Evolutionary conservation across 2,329 filamentous ascomycete species (phyloP).

Genomic region (Pseudonectria foliicola): DNA sequence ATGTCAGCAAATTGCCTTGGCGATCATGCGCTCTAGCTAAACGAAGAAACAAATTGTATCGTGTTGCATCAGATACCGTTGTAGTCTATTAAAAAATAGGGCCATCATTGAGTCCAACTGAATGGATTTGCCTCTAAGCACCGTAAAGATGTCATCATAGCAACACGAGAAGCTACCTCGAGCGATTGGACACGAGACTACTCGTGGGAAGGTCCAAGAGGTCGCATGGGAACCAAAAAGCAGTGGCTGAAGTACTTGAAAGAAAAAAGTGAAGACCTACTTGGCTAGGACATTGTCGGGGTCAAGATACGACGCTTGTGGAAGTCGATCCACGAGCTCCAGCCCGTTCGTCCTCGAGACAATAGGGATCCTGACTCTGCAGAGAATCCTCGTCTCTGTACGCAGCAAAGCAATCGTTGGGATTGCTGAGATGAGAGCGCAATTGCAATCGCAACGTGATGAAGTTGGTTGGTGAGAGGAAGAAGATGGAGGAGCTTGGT

Average conservation of each 20-base stretch:
- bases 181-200: slow-evolving; percentile 1
- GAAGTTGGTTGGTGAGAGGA: slow-evolving; percentile 13
- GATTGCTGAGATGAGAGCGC: slow-evolving; percentile 6
- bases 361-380: slow-evolving; percentile 12
- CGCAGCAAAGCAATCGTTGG: slow-evolving; percentile 6
- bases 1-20: slow-evolving; percentile 10
- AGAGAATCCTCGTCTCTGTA: slow-evolving; percentile 10
- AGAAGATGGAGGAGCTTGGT: slow-evolving; percentile 5
- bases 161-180: slow-evolving; percentile 19
- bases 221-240: neutral
- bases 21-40: neutral
- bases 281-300: slow-evolving; percentile 27
- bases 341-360: slow-evolving; percentile 11
- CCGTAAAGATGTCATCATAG: slow-evolving; percentile 55
- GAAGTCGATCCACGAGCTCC: slow-evolving; percentile 15
- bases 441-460: slow-evolving; percentile 1
- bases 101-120: slow-evolving; percentile 54
- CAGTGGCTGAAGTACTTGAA: no score
- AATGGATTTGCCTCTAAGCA: slow-evolving; percentile 51
- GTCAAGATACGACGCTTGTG: slow-evolving; percentile 18
- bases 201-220: neutral
- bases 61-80: slow-evolving; percentile 83
- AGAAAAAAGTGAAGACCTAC: slow-evolving; percentile 16
- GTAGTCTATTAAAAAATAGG: slow-evolving; percentile 76
- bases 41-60: slow-evolving; percentile 6